Conservation (phyloP, 2,329 filamentous ascomycete species). For the Cladorrhinum sp. region DNA sequence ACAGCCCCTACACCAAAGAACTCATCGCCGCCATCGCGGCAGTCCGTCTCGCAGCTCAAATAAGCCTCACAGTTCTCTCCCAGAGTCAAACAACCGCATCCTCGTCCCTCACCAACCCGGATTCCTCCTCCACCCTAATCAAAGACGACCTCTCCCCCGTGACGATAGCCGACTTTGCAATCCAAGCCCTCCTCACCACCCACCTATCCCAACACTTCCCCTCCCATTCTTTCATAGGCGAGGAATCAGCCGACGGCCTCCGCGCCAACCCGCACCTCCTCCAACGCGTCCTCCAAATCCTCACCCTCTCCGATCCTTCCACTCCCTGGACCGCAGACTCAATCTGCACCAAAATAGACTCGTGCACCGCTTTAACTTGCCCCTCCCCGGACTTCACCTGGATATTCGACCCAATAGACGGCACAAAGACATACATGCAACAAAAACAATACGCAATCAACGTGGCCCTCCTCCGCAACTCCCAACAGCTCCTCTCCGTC, state of each 20-base stretch:
- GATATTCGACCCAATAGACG: slow-evolving; percentile 61
- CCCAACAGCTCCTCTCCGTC: slow-evolving; percentile 47
- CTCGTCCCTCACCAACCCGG: background rate
- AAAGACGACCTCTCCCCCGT: slow-evolving; percentile 57
- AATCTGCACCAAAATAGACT: slow-evolving; percentile 53
- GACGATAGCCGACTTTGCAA: slow-evolving; percentile 58
- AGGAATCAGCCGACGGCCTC: slow-evolving; percentile 51
- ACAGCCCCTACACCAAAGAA: background rate
- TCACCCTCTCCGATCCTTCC: slow-evolving; percentile 27
- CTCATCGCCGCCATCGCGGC: background rate
- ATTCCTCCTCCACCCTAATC: slow-evolving; percentile 31
- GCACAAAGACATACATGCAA: slow-evolving; percentile 54
- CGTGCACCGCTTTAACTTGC: slow-evolving; percentile 41
- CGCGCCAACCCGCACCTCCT: slow-evolving; percentile 42
- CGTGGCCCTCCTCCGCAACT: slow-evolving; percentile 49
- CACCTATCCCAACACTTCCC: slow-evolving; percentile 51
- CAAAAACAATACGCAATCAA: slow-evolving; percentile 58
- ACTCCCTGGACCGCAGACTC: slow-evolving; percentile 31
- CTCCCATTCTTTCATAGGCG: slow-evolving; percentile 50
- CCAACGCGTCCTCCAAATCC: slow-evolving; percentile 46
- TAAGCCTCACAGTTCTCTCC: background rate
- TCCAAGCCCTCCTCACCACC: slow-evolving; percentile 51
- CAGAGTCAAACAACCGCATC: too few relatives aligned
- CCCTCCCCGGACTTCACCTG: slow-evolving; percentile 36
- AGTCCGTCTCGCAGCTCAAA: background rate